These are phyloP conservation scores for Sextonia rubra DNA, from an alignment of 164 flowering plant genomes.

Conservation along the genomic window DNA sequence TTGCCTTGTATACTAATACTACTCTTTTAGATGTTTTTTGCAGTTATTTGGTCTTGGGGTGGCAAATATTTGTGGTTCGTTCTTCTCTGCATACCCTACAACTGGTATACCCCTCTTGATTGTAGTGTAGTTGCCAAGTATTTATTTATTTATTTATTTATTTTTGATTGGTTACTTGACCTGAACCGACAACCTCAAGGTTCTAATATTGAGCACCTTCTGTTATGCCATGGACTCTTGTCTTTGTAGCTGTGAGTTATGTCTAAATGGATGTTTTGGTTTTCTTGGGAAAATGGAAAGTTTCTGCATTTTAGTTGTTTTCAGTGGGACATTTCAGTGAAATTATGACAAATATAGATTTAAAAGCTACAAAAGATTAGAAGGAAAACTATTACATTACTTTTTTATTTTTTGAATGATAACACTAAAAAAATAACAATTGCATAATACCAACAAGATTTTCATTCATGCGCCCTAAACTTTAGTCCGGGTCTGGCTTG, in stretches of 20 bases:
- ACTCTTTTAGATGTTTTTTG: not conserved
- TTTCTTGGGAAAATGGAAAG: not conserved
- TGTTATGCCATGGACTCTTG: no score
- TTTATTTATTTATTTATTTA: not conserved
- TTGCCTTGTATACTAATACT: not conserved
- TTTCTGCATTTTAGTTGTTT: not conserved
- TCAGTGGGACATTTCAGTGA: not conserved
- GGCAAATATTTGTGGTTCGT: slow-evolving; percentile 85
- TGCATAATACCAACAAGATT: no score
- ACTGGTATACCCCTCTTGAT: slow-evolving; percentile 51
- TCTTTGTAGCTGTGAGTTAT: not conserved
- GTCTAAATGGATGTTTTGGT: not conserved
- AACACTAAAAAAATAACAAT: no score
- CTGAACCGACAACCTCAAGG: not conserved
- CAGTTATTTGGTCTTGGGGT: slow-evolving; percentile 99
- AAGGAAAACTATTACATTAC: no score
- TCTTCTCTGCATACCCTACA: slow-evolving; percentile 86
- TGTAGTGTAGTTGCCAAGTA: not conserved
- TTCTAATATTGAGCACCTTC: slow-evolving; percentile 10
- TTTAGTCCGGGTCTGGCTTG: no score
- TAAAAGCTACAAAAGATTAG: not conserved
- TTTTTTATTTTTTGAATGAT: not conserved
- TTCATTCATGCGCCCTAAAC: no score
- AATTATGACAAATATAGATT: no score
- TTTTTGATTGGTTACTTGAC: not conserved